Percentiles rank a stretch among this genome's conserved stretches.
phyloP scores from a whole-genome alignment of 2,329 filamentous ascomycete species.

The Trichoderma simmonsii region DNA sequence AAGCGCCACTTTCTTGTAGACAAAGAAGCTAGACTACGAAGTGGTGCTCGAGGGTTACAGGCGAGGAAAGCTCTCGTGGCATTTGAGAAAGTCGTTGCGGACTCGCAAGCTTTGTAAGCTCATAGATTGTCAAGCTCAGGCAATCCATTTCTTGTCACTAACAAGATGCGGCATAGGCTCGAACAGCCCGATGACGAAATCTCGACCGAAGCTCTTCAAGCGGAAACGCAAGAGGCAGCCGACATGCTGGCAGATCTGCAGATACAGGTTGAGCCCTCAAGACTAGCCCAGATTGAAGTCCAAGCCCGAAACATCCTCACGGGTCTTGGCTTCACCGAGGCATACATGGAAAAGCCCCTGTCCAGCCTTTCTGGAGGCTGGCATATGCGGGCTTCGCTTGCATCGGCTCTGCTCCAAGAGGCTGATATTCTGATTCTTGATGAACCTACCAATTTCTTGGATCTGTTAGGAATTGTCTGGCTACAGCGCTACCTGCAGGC shows the following conservation, averaged over 20 bases:
- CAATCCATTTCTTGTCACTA: neutral
- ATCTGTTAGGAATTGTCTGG: conserved; percentile 81
- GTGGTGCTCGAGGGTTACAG: conserved; percentile 69
- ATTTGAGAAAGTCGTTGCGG: conserved; percentile 63
- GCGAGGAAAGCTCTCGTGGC: conserved; percentile 71
- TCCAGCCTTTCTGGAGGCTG: conserved; percentile 72
- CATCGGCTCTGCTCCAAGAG: conserved; percentile 65
- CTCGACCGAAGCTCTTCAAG: conserved; percentile 52
- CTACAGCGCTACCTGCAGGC: conserved; percentile 68
- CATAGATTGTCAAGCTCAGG: neutral
- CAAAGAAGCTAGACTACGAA: conserved; percentile 70
- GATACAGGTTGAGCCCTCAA: conserved; percentile 63
- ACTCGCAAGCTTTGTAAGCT: conserved; percentile 51
- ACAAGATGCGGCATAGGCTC: conserved; percentile 30
- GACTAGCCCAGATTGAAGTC: conserved; percentile 60
- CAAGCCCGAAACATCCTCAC: conserved; percentile 63
- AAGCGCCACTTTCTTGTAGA: conserved; percentile 65
- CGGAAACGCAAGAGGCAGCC: conserved; percentile 65
- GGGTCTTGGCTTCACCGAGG: conserved; percentile 69
- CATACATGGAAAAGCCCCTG: conserved; percentile 57
- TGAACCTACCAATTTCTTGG: conserved; percentile 84
- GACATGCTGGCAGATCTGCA: conserved; percentile 70
- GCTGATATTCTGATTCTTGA: conserved; percentile 78
- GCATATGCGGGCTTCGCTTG: conserved; percentile 67
- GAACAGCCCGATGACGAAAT: conserved; percentile 56